Percentiles rank a stretch among this genome's conserved stretches.
Conservation (phyloP, 106 monocot species). For the Ottelia alismoides region DNA sequence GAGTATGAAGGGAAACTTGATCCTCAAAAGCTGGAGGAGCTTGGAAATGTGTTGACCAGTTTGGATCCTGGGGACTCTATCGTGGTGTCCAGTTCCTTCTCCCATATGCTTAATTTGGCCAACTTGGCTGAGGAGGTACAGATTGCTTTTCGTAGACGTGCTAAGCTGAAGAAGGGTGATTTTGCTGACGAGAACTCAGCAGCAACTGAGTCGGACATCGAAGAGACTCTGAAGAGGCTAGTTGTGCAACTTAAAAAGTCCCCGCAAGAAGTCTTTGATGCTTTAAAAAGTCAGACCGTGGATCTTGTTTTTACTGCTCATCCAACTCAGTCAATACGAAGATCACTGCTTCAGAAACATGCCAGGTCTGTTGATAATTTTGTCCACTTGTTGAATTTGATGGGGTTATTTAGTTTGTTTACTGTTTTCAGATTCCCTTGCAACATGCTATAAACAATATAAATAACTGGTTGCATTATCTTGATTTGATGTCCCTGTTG, state of each 20-base stretch:
- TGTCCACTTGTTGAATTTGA: too few species aligned
- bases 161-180: slow-evolving; percentile 22
- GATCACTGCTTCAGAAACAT: slow-evolving; percentile 29
- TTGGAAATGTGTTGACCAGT: slow-evolving; percentile 17
- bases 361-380: slow-evolving; percentile 15
- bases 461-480: too few species aligned
- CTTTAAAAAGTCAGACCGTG: slow-evolving; percentile 29
- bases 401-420: too few species aligned
- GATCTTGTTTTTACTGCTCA: slow-evolving; percentile 30
- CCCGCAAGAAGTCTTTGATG: slow-evolving; percentile 24
- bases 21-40: slow-evolving; percentile 22
- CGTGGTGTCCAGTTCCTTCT: slow-evolving; percentile 24
- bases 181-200: slow-evolving; percentile 25
- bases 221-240: slow-evolving; percentile 26
- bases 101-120: slow-evolving; percentile 28
- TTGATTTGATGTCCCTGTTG: too few species aligned
- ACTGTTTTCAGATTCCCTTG: too few species aligned
- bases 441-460: too few species aligned
- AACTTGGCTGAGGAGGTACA: slow-evolving; percentile 33
- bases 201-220: slow-evolving; percentile 31
- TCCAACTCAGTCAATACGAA: slow-evolving; percentile 24
- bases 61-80: slow-evolving; percentile 32
- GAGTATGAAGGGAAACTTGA: slow-evolving; percentile 21
- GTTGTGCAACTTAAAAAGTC: slow-evolving; percentile 21
- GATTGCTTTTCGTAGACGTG: slow-evolving; percentile 18